Percentiles rank a stretch among this genome's conserved stretches.
Evolutionary conservation across 495 filamentous ascomycete species (phyloP).

Genomic region (Penicillium bialowiezense): DNA sequence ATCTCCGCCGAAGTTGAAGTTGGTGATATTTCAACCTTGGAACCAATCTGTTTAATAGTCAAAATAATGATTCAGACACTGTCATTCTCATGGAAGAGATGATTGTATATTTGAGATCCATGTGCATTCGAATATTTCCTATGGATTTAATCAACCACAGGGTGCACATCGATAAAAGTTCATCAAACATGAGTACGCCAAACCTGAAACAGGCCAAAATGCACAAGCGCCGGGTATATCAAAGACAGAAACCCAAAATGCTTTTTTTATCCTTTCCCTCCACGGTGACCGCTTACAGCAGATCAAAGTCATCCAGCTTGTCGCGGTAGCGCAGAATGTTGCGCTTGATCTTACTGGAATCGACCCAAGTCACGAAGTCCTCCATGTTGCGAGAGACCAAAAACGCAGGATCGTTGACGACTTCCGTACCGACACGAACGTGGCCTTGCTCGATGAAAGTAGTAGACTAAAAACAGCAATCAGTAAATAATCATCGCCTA

Average conservation of each 20-base stretch:
- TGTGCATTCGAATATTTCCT: neutral
- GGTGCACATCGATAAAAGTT: conserved; percentile 3
- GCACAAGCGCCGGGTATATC: conserved; percentile 32
- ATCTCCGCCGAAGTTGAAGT: too few relatives aligned
- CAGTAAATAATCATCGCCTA: conserved; percentile 2
- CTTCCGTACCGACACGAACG: conserved; percentile 87
- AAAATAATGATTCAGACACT: too few relatives aligned
- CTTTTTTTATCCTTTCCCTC: conserved; percentile 11
- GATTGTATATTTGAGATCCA: too few relatives aligned
- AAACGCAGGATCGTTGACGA: conserved; percentile 73
- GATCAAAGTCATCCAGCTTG: conserved; percentile 94
- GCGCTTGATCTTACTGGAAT: conserved; percentile 93
- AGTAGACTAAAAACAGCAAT: conserved; percentile 49
- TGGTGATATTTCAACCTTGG: too few relatives aligned
- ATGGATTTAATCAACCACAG: neutral
- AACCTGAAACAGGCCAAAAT: conserved; percentile 14
- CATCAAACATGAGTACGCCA: conserved; percentile 14
- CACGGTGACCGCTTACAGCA: conserved; percentile 51
- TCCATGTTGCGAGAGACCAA: conserved; percentile 72
- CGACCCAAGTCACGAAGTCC: conserved; percentile 96
- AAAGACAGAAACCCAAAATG: conserved; percentile 23
- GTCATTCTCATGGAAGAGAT: too few relatives aligned
- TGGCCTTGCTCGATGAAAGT: conserved; percentile 95
- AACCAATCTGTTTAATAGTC: too few relatives aligned
- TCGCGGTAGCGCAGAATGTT: conserved; percentile 91